These are phyloP conservation scores for Oidium heveae DNA, from an alignment of 2,329 filamentous ascomycete species.

Conservation along the genomic window DNA sequence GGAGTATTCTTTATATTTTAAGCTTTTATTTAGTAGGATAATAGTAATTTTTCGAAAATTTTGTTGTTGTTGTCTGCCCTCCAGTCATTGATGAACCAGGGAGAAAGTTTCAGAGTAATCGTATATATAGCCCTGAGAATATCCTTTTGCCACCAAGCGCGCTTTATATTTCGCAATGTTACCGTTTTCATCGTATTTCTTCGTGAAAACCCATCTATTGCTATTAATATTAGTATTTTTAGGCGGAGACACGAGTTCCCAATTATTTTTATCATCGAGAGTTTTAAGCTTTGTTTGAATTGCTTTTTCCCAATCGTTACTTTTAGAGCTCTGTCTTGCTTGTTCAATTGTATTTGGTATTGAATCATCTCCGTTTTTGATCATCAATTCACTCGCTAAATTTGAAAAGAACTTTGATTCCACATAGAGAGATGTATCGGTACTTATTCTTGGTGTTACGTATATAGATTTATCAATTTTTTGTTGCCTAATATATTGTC, in stretches of 20 bases:
- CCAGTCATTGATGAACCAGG: neutral
- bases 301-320: neutral
- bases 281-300: neutral
- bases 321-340: neutral
- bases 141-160: constrained; percentile 6
- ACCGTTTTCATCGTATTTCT: constrained; percentile 10
- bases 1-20: no score
- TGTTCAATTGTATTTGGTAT: no score
- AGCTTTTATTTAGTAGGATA: no score
- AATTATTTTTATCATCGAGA: neutral
- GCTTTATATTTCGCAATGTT: constrained; percentile 7
- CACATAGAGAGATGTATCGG: no score
- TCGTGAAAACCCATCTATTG: constrained; percentile 1
- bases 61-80: no score
- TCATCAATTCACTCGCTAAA: no score
- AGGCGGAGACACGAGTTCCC: neutral
- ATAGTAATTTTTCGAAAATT: no score
- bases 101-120: neutral
- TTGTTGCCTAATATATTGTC: no score
- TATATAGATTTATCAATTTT: no score
- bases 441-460: no score
- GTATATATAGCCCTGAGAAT: constrained; percentile 3
- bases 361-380: no score
- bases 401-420: no score
- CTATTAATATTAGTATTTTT: neutral